Conservation (phyloP, 208 protist species). For the Leishmania tarentolae region DNA sequence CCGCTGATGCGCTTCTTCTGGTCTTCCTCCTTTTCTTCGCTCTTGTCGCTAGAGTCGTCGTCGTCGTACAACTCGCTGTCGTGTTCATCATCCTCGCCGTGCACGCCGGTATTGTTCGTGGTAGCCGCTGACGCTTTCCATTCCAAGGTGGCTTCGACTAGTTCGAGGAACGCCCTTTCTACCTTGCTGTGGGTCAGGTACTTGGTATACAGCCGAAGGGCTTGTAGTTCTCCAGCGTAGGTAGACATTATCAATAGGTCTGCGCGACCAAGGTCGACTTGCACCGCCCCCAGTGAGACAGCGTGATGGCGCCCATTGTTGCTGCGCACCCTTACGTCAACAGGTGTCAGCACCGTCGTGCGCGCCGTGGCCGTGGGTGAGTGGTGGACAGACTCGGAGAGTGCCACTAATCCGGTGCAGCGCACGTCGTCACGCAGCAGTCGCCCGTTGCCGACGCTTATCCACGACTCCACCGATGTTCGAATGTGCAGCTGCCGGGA, state of each 20-base stretch:
- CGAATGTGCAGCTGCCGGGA: constrained; percentile 24
- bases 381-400: constrained; percentile 31
- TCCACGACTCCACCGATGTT: constrained; percentile 18
- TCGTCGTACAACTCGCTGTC: constrained; percentile 5
- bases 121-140: constrained; percentile 29
- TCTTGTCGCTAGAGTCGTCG: neutral
- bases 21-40: neutral
- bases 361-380: constrained; percentile 37
- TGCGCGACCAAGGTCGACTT: constrained; percentile 41
- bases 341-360: constrained; percentile 51
- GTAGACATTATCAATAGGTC: constrained; percentile 43
- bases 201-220: constrained; percentile 23
- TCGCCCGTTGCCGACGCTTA: constrained; percentile 18
- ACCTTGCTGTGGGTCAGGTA: constrained; percentile 36
- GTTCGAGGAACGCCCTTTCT: constrained; percentile 36
- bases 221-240: constrained; percentile 29
- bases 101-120: neutral
- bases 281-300: constrained; percentile 31
- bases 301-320: constrained; percentile 45
- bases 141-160: constrained; percentile 37
- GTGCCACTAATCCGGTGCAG: constrained; percentile 24
- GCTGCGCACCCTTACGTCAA: constrained; percentile 32
- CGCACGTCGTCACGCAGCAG: constrained; percentile 28
- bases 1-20: neutral
- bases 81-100: constrained; percentile 4